These are phyloP conservation scores for Periconia sp. DNA, from an alignment of 2,329 filamentous ascomycete species.

Conservation along the genomic window DNA sequence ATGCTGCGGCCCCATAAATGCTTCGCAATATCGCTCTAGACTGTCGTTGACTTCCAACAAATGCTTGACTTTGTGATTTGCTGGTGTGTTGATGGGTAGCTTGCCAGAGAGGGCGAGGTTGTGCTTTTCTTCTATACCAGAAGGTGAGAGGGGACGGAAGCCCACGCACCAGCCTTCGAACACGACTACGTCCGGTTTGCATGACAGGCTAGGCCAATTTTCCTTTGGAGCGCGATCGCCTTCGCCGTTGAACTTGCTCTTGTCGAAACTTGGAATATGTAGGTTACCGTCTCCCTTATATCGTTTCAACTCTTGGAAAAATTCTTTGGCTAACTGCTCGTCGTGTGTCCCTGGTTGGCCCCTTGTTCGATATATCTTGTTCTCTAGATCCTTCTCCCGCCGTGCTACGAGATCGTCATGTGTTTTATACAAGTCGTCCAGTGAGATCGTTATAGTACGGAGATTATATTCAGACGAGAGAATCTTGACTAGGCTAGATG, in stretches of 20 bases:
- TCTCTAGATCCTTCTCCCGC: conserved; percentile 68
- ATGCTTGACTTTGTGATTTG: conserved; percentile 60
- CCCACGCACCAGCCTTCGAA: conserved; percentile 96
- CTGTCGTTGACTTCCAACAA: conserved; percentile 65
- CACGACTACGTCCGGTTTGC: conserved; percentile 69
- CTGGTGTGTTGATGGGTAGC: conserved; percentile 54
- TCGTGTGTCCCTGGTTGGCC: conserved; percentile 89
- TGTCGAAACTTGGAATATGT: conserved; percentile 80
- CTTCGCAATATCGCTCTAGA: conserved; percentile 57
- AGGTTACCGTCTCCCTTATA: conserved; percentile 57
- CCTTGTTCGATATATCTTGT: conserved; percentile 78
- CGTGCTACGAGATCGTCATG: conserved; percentile 72
- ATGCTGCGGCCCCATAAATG: conserved; percentile 49
- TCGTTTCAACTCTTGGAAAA: conserved; percentile 66
- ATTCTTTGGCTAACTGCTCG: conserved; percentile 64
- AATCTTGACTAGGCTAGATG: conserved; percentile 47
- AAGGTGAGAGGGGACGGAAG: conserved; percentile 68
- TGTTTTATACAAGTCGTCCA: conserved; percentile 88
- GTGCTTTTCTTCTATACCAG: conserved; percentile 62
- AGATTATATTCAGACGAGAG: conserved; percentile 32
- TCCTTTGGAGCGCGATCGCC: conserved; percentile 73
- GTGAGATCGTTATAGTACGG: conserved; percentile 37
- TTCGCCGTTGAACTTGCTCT: conserved; percentile 75
- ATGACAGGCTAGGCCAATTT: conserved; percentile 67
- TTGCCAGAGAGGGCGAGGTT: conserved; percentile 58